Evolutionary conservation across 164 flowering plant species (phyloP).

Genomic region (Macadamia integrifolia): DNA sequence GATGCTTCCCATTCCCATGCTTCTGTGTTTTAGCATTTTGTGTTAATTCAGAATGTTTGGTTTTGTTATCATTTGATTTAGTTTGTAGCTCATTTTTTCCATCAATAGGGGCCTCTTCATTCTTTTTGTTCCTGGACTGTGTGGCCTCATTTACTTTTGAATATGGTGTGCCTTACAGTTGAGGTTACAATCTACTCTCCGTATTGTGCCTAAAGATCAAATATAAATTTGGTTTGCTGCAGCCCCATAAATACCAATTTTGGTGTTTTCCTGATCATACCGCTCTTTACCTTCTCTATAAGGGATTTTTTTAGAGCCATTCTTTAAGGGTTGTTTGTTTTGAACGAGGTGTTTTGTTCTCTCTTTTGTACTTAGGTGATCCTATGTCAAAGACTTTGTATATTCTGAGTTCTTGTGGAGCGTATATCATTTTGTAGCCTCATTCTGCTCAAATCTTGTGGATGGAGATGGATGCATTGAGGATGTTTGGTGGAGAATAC

Average conservation of each 20-base stretch:
- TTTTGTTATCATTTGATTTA: slow-evolving; percentile 11
- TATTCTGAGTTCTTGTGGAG: slow-evolving; percentile 14
- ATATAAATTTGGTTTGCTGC: not conserved
- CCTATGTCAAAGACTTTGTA: slow-evolving; percentile 9
- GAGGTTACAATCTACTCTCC: not conserved
- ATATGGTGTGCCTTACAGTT: slow-evolving; percentile 5
- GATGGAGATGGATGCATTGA: slow-evolving; percentile 4
- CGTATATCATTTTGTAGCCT: slow-evolving; percentile 7
- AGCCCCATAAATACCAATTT: slow-evolving; percentile 1
- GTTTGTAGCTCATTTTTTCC: not conserved
- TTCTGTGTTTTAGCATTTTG: slow-evolving; percentile 8
- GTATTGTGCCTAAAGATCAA: not conserved
- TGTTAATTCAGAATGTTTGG: slow-evolving; percentile 10
- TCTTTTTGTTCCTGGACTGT: slow-evolving; percentile 3
- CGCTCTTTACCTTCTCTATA: not conserved
- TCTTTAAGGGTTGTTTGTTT: slow-evolving; percentile 2
- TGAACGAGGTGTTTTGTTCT: slow-evolving; percentile 10
- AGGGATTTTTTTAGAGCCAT: not conserved
- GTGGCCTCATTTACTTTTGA: slow-evolving; percentile 1
- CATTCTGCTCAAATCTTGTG: slow-evolving; percentile 5
- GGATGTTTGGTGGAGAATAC: slow-evolving; percentile 13
- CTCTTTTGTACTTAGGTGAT: slow-evolving; percentile 19
- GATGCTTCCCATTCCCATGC: slow-evolving; percentile 4
- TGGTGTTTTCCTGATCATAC: not conserved
- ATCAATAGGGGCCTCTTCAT: slow-evolving; percentile 2